Evolutionary conservation across 2,329 filamentous ascomycete genomes (phyloP), one percentile per base, ranked within the genome.

Genomic region (Penicillium frequentans): DNA sequence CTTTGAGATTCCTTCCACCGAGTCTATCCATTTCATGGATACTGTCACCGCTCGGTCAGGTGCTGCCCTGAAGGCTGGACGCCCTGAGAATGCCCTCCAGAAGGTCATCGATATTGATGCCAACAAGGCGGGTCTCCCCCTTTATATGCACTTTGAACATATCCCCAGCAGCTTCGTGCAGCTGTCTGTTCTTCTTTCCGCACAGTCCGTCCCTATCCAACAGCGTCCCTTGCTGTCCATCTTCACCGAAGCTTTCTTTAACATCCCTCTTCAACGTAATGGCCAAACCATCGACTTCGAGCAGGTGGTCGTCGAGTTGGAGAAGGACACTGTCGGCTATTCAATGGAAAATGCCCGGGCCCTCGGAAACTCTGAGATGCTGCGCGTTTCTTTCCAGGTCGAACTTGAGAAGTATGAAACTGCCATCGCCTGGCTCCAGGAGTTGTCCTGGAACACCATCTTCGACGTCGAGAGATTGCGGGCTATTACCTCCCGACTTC

Each of bases 131-230:
- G 79, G 81, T 16, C 72, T 87, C n/a, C 89, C 91, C 0, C 79
- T 98, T 2, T 99, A 97, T 75, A 82, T 99, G n/a, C 93, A 99
- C 75, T 99, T 96, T 64, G 95, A 99, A 75, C 88, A 96, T 68
- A 92, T 98, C 14, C 88, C 89, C 2, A 96, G 91, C 57, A 96
- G 91, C 70, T 99, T 99, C 72, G 91, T 96, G 7, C 89, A 93
- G 65, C 83, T 98, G 56, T 88, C 86, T 48, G 76, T 98, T 23
- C 86, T 95, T 55, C 80, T 98, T 49, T 91, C 91, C 52, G 96
- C 92, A 0, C 84, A 86, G 2, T 80, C 85, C 31, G 81, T 97
- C 1, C 91, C 93, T 0, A 83, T 89, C n/a, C 85, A 93, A 61
- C 83, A 93, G 57, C 92, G 93, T 70, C 95, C 95, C 3, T 77